These are phyloP conservation scores for Coemansia sp. DNA, from an alignment of 192 early-diverging fungal genomes.

Conservation along the genomic window DNA sequence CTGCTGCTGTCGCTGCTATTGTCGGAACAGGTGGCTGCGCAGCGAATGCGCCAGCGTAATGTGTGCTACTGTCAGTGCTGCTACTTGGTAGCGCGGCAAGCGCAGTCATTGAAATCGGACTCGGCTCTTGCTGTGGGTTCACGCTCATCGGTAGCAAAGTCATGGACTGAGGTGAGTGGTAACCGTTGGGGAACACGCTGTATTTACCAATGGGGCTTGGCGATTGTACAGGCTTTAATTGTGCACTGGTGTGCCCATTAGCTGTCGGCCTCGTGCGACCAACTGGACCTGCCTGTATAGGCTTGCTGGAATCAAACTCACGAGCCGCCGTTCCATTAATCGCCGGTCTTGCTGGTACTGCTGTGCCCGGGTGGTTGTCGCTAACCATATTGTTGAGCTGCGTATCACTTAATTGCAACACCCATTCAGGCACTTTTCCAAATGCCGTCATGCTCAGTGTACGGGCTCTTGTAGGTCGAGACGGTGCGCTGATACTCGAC, in stretches of 20 bases:
- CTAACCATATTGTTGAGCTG: neutral
- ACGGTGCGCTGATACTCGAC: neutral
- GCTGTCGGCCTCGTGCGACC: neutral
- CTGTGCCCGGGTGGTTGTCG: neutral
- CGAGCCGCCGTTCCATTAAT: neutral
- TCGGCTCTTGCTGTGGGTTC: neutral
- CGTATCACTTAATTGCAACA: slow-evolving; percentile 12
- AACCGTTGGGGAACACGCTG: slow-evolving; percentile 15
- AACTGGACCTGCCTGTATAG: neutral
- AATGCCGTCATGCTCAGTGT: slow-evolving; percentile 28
- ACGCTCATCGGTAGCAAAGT: slow-evolving; percentile 16
- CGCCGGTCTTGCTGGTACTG: neutral
- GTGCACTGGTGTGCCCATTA: neutral
- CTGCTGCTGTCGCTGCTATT: neutral
- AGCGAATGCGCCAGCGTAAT: neutral
- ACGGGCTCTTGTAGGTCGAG: neutral
- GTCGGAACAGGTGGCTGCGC: neutral
- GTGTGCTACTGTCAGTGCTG: neutral
- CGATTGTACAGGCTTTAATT: neutral
- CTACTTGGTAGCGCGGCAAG: neutral
- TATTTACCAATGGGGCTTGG: slow-evolving; percentile 12
- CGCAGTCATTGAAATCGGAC: neutral
- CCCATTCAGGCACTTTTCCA: slow-evolving; percentile 25
- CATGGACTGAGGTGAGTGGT: slow-evolving; percentile 25
- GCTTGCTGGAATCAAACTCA: neutral